phyloP scores from a whole-genome alignment of 148 eudicot genomes.

The Diospyros kaki region DNA sequence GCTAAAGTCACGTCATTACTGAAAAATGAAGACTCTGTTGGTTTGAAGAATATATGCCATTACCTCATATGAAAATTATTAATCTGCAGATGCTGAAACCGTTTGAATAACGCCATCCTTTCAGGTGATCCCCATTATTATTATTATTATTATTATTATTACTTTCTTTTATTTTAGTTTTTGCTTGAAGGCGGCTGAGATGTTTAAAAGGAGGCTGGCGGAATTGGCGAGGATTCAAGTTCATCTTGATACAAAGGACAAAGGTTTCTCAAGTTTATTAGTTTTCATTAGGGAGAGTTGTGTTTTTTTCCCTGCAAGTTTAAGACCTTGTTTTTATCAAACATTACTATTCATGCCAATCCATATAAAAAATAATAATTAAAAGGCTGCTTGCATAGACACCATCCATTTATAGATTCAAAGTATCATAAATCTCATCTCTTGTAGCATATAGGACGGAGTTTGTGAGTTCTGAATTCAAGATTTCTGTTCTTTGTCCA shows the following conservation, averaged over 20 bases:
- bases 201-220: neutral
- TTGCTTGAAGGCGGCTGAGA: too few relatives aligned
- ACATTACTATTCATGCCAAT: slow-evolving; percentile 22
- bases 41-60: slow-evolving; percentile 4
- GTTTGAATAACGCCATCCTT: too few relatives aligned
- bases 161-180: too few relatives aligned
- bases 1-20: neutral
- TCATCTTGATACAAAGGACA: neutral
- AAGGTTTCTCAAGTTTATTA: neutral
- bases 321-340: slow-evolving; percentile 24
- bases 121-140: too few relatives aligned
- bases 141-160: too few relatives aligned
- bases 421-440: neutral
- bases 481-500: neutral
- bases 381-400: neutral
- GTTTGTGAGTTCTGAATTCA: slow-evolving; percentile 1
- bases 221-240: neutral
- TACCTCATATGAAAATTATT: neutral
- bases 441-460: neutral
- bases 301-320: neutral
- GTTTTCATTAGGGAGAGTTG: neutral
- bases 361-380: slow-evolving; percentile 12
- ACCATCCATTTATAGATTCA: neutral
- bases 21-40: neutral
- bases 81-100: too few relatives aligned